Evolutionary conservation across 2,329 filamentous ascomycete genomes (phyloP).

Genomic region (Diaporthe batatas): DNA sequence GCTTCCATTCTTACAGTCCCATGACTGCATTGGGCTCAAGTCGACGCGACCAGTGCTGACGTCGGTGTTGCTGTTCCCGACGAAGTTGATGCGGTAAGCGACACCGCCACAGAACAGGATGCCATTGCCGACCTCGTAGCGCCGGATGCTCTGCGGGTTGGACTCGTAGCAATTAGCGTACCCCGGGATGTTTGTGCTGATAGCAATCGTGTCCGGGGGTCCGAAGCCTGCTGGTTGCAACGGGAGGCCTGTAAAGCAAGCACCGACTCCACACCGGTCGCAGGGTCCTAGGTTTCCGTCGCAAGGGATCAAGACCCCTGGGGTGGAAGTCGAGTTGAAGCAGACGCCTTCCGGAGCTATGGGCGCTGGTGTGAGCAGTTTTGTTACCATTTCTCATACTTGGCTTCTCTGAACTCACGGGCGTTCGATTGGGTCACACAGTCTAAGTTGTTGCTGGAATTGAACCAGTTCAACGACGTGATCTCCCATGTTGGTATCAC

Average conservation of each 20-base stretch:
- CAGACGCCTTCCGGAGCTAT: constrained; percentile 17
- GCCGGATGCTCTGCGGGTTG: constrained; percentile 37
- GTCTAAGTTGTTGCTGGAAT: constrained; percentile 35
- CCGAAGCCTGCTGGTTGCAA: constrained; percentile 37
- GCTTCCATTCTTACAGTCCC: constrained; percentile 34
- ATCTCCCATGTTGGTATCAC: constrained; percentile 37
- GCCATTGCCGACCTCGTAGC: constrained; percentile 33
- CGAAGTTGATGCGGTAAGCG: constrained; percentile 30
- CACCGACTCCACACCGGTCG: constrained; percentile 25
- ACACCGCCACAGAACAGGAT: constrained; percentile 27
- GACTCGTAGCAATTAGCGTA: constrained; percentile 35
- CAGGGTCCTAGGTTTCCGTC: constrained; percentile 36
- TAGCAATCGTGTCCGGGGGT: constrained; percentile 32
- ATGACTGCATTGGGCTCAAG: constrained; percentile 18
- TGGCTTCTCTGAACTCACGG: neutral
- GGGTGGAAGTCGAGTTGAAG: constrained; percentile 28
- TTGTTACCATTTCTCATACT: neutral
- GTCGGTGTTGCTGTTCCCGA: constrained; percentile 22
- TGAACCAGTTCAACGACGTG: constrained; percentile 29
- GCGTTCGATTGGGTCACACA: constrained; percentile 15
- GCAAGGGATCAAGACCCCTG: constrained; percentile 6
- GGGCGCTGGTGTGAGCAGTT: neutral
- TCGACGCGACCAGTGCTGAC: constrained; percentile 32
- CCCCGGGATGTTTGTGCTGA: constrained; percentile 20
- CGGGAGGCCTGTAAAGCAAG: constrained; percentile 32